These are phyloP conservation scores for Debaryomycetaceae sp. DNA, from an alignment of 1,139 yeast species.

Conservation along the genomic window DNA sequence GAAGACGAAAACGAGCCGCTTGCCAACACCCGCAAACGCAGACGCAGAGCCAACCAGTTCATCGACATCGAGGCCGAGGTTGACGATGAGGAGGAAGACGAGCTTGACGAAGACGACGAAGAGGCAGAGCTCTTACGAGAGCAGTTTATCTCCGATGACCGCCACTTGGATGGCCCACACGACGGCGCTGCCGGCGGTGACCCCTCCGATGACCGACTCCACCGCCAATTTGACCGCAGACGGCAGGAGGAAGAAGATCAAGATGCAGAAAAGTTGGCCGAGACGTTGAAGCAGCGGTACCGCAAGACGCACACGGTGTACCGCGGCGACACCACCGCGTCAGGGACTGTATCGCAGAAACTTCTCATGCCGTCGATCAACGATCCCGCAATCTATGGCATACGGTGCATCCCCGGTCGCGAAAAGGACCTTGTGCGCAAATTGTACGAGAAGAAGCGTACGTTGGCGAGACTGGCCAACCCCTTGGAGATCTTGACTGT, in stretches of 20 bases:
- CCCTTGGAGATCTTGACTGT: slow-evolving; percentile 82
- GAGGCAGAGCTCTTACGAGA: slow-evolving; percentile 85
- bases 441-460: slow-evolving; percentile 72
- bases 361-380: slow-evolving; percentile 91
- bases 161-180: slow-evolving; percentile 39
- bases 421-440: slow-evolving; percentile 89
- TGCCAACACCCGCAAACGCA: slow-evolving; percentile 50
- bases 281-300: slow-evolving; percentile 85
- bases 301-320: slow-evolving; percentile 84
- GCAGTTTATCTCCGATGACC: slow-evolving; percentile 71
- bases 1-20: slow-evolving; percentile 47
- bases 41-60: slow-evolving; percentile 80
- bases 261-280: slow-evolving; percentile 93
- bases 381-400: slow-evolving; percentile 95
- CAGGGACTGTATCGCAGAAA: slow-evolving; percentile 84
- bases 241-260: slow-evolving; percentile 88
- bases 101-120: slow-evolving; percentile 79
- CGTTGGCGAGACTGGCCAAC: slow-evolving; percentile 55
- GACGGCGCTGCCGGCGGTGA: slow-evolving; percentile 15
- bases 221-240: slow-evolving; percentile 87
- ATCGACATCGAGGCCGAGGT: slow-evolving; percentile 99
- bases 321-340: slow-evolving; percentile 77
- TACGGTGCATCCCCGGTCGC: slow-evolving; percentile 87
- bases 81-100: slow-evolving; percentile 96
- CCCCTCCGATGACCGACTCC: slow-evolving; percentile 62